Percentiles rank a stretch among this genome's conserved stretches.
Evolutionary conservation across 768 basidiomycete species (phyloP).

Genomic region (Termitomyces sp.): DNA sequence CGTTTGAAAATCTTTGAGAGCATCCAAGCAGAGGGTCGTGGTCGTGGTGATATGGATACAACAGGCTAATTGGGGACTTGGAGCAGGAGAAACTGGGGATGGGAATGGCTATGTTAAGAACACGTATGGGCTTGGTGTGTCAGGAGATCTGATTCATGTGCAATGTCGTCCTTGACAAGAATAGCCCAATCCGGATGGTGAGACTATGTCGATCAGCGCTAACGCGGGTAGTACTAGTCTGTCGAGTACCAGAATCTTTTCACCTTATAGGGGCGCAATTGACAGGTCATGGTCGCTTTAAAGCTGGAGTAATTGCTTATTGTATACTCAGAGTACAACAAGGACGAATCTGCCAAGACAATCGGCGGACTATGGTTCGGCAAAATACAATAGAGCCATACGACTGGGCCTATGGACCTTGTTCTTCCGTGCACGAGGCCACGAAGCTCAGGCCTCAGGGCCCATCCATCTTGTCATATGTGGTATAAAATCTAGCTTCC

Average conservation of each 20-base stretch:
- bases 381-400: constrained; percentile 1
- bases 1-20: constrained; percentile 25
- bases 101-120: background rate
- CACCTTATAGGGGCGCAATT: background rate
- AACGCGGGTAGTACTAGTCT: background rate
- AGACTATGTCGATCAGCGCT: background rate
- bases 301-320: background rate
- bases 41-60: background rate
- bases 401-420: constrained; percentile 7
- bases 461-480: background rate
- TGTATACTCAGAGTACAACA: background rate
- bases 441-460: background rate
- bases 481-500: background rate
- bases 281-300: background rate
- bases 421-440: background rate
- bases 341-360: background rate
- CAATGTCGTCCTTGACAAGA: constrained; percentile 4
- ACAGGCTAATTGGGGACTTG: background rate
- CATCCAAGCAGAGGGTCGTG: constrained; percentile 15
- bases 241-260: too few species aligned
- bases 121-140: constrained; percentile 5
- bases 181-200: constrained; percentile 1
- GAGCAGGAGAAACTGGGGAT: background rate
- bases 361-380: background rate
- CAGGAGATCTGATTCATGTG: constrained; percentile 17